A percentile compares a stretch with the other conserved stretches of the same genome.
Conservation (phyloP, 768 basidiomycete genomes). For the Grammothele lineata region DNA sequence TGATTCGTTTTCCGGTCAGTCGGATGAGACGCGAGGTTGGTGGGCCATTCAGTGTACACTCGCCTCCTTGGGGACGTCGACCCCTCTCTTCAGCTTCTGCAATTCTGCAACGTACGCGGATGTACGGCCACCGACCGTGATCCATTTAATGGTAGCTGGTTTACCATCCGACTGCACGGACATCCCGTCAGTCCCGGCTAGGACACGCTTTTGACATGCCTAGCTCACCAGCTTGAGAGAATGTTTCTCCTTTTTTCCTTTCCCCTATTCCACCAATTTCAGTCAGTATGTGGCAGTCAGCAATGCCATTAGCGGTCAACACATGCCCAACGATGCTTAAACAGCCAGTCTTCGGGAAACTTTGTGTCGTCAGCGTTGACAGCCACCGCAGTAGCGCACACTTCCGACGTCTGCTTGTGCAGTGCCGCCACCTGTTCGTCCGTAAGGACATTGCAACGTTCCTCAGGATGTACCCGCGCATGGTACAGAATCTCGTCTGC, state of each 20-base stretch:
- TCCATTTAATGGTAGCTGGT: slow-evolving; percentile 69
- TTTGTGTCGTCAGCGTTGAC: slow-evolving; percentile 65
- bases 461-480: slow-evolving; percentile 67
- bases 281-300: no score
- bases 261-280: slow-evolving; percentile 41
- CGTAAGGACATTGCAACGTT: slow-evolving; percentile 53
- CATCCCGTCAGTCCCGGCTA: no score
- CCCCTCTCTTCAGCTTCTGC: slow-evolving; percentile 33
- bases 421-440: slow-evolving; percentile 45
- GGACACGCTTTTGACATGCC: not conserved
- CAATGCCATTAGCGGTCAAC: no score
- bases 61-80: not conserved
- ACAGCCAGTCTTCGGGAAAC: slow-evolving; percentile 68
- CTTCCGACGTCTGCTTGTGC: slow-evolving; percentile 47
- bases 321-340: slow-evolving; percentile 64
- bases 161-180: slow-evolving; percentile 58
- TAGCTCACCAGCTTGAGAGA: slow-evolving; percentile 47
- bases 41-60: not conserved
- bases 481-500: slow-evolving; percentile 74
- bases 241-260: slow-evolving; percentile 50
- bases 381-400: slow-evolving; percentile 58
- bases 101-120: slow-evolving; percentile 68
- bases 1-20: no score
- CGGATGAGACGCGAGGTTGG: no score
- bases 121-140: slow-evolving; percentile 74